A percentile compares a stretch with the other conserved stretches of the same genome.
phyloP scores from a whole-genome alignment of 2,329 filamentous ascomycete species.

The Sclerotinia trifoliorum region DNA sequence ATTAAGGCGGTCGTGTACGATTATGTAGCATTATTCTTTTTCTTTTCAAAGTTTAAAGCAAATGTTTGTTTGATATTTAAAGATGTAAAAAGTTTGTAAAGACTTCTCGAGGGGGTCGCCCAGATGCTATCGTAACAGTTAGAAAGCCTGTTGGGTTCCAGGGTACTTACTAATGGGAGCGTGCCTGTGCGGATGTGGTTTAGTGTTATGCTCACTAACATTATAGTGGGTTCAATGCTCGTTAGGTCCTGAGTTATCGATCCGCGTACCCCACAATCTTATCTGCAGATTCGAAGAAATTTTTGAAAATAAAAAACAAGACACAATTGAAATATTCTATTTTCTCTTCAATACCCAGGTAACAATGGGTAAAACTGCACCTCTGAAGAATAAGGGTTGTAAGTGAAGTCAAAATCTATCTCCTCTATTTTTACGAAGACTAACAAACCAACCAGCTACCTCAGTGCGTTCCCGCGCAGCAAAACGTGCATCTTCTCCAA shows the following conservation, averaged over 20 bases:
- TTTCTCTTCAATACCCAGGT: neutral
- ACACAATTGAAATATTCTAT: neutral
- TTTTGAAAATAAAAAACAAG: neutral
- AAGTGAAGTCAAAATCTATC: constrained; percentile 16
- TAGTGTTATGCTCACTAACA: neutral
- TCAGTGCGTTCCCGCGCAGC: constrained; percentile 74
- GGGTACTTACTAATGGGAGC: neutral
- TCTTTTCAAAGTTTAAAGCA: neutral
- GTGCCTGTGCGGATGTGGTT: neutral
- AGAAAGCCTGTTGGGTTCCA: neutral
- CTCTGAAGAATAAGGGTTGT: constrained; percentile 38
- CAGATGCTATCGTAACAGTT: neutral
- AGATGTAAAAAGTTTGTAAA: constrained; percentile 10
- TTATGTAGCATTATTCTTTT: constrained; percentile 14
- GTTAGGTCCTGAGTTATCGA: neutral
- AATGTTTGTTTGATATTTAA: neutral
- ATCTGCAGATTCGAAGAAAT: constrained; percentile 4
- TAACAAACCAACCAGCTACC: constrained; percentile 39
- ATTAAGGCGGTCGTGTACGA: constrained; percentile 12
- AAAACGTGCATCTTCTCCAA: constrained; percentile 67
- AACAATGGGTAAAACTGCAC: constrained; percentile 41
- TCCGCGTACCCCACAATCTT: constrained; percentile 15
- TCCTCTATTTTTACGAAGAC: neutral
- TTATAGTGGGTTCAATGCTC: neutral
- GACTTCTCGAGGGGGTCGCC: neutral